Percentiles rank a stretch among this genome's conserved stretches.
These are phyloP conservation scores for Forsythia viridissima DNA, from an alignment of 257 asterid genomes.

Conservation along the genomic window DNA sequence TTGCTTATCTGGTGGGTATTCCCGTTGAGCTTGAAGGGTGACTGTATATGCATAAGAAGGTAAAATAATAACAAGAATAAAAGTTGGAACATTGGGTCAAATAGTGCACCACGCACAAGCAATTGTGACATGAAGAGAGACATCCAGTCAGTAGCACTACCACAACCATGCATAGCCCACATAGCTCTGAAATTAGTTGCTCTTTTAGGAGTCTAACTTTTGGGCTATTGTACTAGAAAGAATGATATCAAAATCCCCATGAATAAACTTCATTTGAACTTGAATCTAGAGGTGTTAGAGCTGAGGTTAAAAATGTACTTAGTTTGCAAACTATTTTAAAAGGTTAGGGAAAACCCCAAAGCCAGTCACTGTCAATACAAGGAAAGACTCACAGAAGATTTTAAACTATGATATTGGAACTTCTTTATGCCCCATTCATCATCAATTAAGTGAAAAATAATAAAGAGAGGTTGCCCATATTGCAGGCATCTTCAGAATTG, in stretches of 20 bases:
- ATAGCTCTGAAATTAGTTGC: background rate
- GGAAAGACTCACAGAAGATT: background rate
- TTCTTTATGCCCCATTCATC: background rate
- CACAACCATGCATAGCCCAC: background rate
- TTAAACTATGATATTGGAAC: background rate
- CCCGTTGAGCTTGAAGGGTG: conserved; percentile 81
- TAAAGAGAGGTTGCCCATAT: background rate
- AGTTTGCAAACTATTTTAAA: background rate
- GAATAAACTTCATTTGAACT: background rate
- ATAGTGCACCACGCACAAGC: background rate
- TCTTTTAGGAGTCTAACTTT: background rate
- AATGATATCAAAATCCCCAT: background rate
- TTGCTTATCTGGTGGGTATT: conserved; percentile 77
- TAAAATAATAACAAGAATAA: background rate
- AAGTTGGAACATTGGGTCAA: background rate
- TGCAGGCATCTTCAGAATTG: background rate
- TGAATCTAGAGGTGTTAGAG: background rate
- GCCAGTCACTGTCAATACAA: background rate
- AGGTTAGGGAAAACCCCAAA: background rate
- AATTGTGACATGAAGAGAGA: background rate
- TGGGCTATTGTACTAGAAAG: background rate
- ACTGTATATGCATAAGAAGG: conserved; percentile 42
- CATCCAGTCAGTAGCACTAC: background rate
- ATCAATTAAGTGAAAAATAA: background rate
- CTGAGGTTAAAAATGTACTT: background rate